phyloP scores from a whole-genome alignment of 441 rosid species.

The Eugenia klotzschiana region DNA sequence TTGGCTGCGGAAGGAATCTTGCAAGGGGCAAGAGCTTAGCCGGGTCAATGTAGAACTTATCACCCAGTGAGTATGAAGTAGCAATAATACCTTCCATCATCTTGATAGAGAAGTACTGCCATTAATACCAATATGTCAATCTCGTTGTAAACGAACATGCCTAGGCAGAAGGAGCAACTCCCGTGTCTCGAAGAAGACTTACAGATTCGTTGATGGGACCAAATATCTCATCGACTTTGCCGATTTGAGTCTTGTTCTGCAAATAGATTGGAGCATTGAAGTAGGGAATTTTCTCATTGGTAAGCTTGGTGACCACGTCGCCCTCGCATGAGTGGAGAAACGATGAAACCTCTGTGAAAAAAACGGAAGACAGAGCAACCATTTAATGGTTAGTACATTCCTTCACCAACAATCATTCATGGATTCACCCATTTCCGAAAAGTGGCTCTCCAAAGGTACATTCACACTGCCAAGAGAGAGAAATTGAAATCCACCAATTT shows the following conservation, averaged over 20 bases:
- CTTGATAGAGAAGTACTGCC: slow-evolving; percentile 72
- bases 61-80: slow-evolving; percentile 55
- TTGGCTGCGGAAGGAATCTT: slow-evolving; percentile 78
- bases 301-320: slow-evolving; percentile 82
- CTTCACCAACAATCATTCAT: not conserved
- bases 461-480: not conserved
- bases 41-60: slow-evolving; percentile 82
- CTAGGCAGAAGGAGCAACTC: not conserved
- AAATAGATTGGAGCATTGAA: slow-evolving; percentile 80
- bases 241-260: slow-evolving; percentile 83
- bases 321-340: slow-evolving; percentile 88
- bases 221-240: slow-evolving; percentile 87
- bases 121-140: not conserved
- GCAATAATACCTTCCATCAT: slow-evolving; percentile 96
- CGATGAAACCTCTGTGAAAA: slow-evolving; percentile 50
- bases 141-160: not conserved
- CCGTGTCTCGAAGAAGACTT: slow-evolving; percentile 1
- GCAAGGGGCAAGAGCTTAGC: slow-evolving; percentile 70
- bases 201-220: slow-evolving; percentile 94
- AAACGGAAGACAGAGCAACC: not conserved
- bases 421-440: not conserved
- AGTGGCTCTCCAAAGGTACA: not conserved
- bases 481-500: not conserved
- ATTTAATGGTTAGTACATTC: not conserved
- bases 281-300: slow-evolving; percentile 67